phyloP scores from a whole-genome alignment of 1,284 basidiomycete genomes.

The Cryptococcus depauperatus region DNA sequence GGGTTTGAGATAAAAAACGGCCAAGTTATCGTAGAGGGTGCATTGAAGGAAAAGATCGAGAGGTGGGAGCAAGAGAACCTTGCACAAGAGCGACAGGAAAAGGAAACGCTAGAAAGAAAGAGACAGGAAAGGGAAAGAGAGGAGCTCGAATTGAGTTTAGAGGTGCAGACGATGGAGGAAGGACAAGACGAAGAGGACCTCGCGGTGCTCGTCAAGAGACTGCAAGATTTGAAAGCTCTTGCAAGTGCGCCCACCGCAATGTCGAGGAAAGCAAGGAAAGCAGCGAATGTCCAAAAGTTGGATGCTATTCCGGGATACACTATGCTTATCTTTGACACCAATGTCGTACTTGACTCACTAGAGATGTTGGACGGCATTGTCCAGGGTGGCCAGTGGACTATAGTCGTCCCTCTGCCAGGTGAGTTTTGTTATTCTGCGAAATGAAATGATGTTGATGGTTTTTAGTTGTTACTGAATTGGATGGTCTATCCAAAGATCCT shows the following conservation, averaged over 20 bases:
- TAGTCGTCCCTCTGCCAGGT: conserved; percentile 76
- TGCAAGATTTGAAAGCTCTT: conserved; percentile 43
- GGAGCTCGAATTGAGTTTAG: conserved; percentile 54
- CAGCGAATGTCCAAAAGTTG: conserved; percentile 48
- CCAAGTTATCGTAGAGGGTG: conserved; percentile 54
- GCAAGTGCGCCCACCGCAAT: conserved; percentile 7
- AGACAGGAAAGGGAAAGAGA: conserved; percentile 51
- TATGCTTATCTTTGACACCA: conserved; percentile 85
- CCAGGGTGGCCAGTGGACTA: conserved; percentile 73
- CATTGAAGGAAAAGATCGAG: conserved; percentile 60
- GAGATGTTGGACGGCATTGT: conserved; percentile 64
- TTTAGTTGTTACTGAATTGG: conserved; percentile 84
- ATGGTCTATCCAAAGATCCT: conserved; percentile 67
- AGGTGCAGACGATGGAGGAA: conserved; percentile 48
- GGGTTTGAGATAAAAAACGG: conserved; percentile 60
- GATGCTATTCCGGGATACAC: conserved; percentile 76
- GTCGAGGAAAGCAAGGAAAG: conserved; percentile 16
- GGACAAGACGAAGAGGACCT: conserved; percentile 62
- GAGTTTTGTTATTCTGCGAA: conserved; percentile 6
- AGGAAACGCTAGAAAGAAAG: conserved; percentile 47
- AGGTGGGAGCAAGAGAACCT: conserved; percentile 57
- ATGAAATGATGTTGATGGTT: conserved; percentile 1
- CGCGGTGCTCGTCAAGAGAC: conserved; percentile 62
- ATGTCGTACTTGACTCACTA: conserved; percentile 77
- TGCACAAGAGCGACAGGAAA: conserved; percentile 28